A percentile compares a stretch with the other conserved stretches of the same genome.
Evolutionary conservation across 208 protist species (phyloP).

Genomic region (Wallacemonas sp.): DNA sequence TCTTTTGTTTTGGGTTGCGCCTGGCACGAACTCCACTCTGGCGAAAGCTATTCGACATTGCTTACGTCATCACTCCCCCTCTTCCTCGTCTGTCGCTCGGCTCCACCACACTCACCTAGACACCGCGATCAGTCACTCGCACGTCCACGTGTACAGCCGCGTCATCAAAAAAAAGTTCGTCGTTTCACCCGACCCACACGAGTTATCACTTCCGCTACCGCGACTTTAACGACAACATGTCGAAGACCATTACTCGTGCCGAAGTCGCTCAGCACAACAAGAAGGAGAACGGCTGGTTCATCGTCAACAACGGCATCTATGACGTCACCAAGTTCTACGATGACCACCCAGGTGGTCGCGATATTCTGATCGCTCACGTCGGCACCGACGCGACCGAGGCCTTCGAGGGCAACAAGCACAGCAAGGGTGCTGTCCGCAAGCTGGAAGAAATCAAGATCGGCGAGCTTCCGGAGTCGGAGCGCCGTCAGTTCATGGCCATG

Average conservation of each 20-base stretch:
- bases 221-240: slow-evolving; percentile 11
- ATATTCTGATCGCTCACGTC: slow-evolving; percentile 62
- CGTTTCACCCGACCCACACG: not conserved
- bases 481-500: slow-evolving; percentile 33
- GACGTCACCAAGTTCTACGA: slow-evolving; percentile 77
- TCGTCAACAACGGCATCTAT: slow-evolving; percentile 78
- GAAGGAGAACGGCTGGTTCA: slow-evolving; percentile 62
- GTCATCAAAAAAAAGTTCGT: not conserved
- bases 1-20: not conserved
- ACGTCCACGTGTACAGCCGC: not conserved
- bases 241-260: slow-evolving; percentile 31
- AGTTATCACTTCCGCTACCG: not conserved
- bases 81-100: too few relatives aligned
- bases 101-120: too few relatives aligned
- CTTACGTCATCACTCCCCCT: not conserved
- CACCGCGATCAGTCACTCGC: too few relatives aligned
- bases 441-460: slow-evolving; percentile 52
- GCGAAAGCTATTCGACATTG: not conserved
- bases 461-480: slow-evolving; percentile 32
- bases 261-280: slow-evolving; percentile 65
- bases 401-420: slow-evolving; percentile 73
- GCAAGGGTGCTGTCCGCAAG: slow-evolving; percentile 37
- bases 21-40: not conserved
- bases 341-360: slow-evolving; percentile 77
- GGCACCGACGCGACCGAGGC: slow-evolving; percentile 73